Conservation (phyloP, 805 yeast species). For the Spathaspora arborariae region DNA sequence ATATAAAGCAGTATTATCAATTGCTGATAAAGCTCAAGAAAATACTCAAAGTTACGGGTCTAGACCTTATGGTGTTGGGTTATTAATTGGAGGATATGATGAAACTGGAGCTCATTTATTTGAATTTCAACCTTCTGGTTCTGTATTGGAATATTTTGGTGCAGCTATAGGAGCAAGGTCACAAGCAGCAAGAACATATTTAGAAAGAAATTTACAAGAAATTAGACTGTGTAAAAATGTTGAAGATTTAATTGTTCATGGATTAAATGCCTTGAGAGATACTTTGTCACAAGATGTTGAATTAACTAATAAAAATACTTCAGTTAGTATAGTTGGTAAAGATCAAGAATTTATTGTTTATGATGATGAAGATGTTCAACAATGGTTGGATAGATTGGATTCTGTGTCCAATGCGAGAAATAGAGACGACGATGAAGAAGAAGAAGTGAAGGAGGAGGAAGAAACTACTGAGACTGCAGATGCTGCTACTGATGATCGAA, state of each 20-base stretch:
- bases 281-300: slow-evolving; percentile 94
- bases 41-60: slow-evolving; percentile 96
- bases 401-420: slow-evolving; percentile 56
- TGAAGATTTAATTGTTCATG: slow-evolving; percentile 79
- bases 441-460: slow-evolving; percentile 46
- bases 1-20: slow-evolving; percentile 73
- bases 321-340: slow-evolving; percentile 89
- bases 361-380: slow-evolving; percentile 84
- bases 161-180: slow-evolving; percentile 98
- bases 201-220: slow-evolving; percentile 78
- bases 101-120: slow-evolving; percentile 90
- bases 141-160: slow-evolving; percentile 85
- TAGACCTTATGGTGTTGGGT: slow-evolving; percentile 97
- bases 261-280: slow-evolving; percentile 87
- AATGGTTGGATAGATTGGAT: slow-evolving; percentile 76
- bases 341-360: slow-evolving; percentile 70
- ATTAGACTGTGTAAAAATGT: slow-evolving; percentile 55
- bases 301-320: slow-evolving; percentile 75
- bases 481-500: slow-evolving; percentile 23
- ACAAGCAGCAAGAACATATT: slow-evolving; percentile 94
- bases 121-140: slow-evolving; percentile 96
- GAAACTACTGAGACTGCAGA: slow-evolving; percentile 21
- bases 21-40: slow-evolving; percentile 95
- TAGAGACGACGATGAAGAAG: slow-evolving; percentile 36
- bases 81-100: slow-evolving; percentile 85